A percentile compares a stretch with the other conserved stretches of the same genome.
phyloP scores from a whole-genome alignment of 2,329 filamentous ascomycete species.

The Trichoderma atroviride region DNA sequence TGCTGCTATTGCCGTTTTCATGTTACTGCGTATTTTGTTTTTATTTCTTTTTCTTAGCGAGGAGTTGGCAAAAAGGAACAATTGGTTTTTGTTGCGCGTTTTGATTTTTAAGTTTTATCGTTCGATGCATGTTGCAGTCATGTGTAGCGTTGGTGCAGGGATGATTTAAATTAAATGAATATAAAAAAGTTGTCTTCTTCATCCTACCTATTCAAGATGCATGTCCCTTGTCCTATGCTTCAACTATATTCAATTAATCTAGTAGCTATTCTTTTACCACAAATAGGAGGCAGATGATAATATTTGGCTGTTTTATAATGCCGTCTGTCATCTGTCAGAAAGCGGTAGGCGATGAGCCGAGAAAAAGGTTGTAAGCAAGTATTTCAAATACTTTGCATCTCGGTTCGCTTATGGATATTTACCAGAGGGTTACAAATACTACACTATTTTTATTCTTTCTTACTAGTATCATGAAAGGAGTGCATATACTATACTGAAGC shows the following conservation, averaged over 20 bases:
- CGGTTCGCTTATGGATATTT: neutral
- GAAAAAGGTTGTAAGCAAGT: neutral
- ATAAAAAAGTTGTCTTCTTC: neutral
- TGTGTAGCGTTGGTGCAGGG: neutral
- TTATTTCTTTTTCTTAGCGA: constrained; percentile 29
- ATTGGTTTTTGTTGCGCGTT: neutral
- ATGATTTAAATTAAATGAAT: neutral
- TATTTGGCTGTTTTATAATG: neutral
- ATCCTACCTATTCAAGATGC: neutral
- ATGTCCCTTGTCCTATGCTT: neutral
- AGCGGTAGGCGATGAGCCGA: neutral
- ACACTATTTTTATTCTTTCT: neutral
- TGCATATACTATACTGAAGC: neutral
- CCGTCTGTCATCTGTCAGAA: neutral
- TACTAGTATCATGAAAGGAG: neutral
- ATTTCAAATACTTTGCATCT: constrained; percentile 21
- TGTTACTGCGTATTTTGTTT: neutral
- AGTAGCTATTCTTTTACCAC: neutral
- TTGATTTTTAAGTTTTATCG: neutral
- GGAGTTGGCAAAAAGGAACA: constrained; percentile 28
- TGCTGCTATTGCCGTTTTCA: neutral
- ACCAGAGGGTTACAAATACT: constrained; percentile 4
- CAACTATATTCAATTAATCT: neutral
- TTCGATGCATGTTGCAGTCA: neutral
- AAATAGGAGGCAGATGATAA: neutral